phyloP scores from a whole-genome alignment of 2,329 filamentous ascomycete genomes.

The Aspergillus clavatus region DNA sequence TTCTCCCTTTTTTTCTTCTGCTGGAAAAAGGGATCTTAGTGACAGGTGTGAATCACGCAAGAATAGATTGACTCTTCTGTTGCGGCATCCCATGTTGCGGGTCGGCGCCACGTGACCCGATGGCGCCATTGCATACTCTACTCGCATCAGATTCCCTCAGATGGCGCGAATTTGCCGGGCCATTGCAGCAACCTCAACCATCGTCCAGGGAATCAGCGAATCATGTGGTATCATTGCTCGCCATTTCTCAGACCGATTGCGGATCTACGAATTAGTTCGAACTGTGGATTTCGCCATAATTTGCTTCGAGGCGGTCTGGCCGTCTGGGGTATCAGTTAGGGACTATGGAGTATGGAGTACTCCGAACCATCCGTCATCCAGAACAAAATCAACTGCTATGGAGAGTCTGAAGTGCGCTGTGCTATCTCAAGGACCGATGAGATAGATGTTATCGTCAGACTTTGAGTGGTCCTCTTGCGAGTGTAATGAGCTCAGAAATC shows the following conservation, averaged over 20 bases:
- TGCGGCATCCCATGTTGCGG: constrained; percentile 1
- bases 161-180: no score
- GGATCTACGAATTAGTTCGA: constrained; percentile 9
- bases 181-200: no score
- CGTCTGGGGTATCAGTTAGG: not conserved
- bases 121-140: constrained; percentile 15
- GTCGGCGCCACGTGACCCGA: constrained; percentile 17
- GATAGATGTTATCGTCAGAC: no score
- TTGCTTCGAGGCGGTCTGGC: not conserved
- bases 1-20: not conserved
- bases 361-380: no score
- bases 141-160: constrained; percentile 12
- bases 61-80: constrained; percentile 10
- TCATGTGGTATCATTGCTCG: constrained; percentile 14
- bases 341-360: not conserved
- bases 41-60: constrained; percentile 17
- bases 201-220: not conserved
- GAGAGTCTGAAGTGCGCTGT: no score
- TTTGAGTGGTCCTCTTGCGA: no score
- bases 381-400: no score
- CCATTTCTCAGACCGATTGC: constrained; percentile 11
- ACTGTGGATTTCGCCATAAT: not conserved
- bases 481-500: no score
- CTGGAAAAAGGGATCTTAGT: not conserved
- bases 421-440: no score